These are phyloP conservation scores for Gloeostereum incarnatum DNA, from an alignment of 768 basidiomycete species.

Conservation along the genomic window DNA sequence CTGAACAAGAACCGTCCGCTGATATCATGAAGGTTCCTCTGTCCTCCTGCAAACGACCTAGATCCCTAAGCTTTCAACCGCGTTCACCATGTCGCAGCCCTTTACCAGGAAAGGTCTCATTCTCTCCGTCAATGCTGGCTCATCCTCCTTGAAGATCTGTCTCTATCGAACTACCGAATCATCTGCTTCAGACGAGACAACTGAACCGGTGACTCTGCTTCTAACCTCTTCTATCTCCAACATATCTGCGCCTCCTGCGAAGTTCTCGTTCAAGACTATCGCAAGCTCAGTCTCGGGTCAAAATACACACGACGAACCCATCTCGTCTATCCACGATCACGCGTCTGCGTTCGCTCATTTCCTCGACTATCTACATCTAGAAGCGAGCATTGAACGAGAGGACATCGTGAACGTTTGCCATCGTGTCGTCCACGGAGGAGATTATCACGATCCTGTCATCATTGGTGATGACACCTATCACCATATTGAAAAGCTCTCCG, in stretches of 20 bases:
- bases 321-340: slow-evolving; percentile 42
- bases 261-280: slow-evolving; percentile 31
- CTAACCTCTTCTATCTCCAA: slow-evolving; percentile 46
- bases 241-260: slow-evolving; percentile 45
- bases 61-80: too few relatives aligned
- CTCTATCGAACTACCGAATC: slow-evolving; percentile 29
- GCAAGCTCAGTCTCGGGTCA: slow-evolving; percentile 13
- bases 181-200: slow-evolving; percentile 7
- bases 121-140: slow-evolving; percentile 72
- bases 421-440: slow-evolving; percentile 84
- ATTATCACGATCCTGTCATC: slow-evolving; percentile 58
- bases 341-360: slow-evolving; percentile 55
- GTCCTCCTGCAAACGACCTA: too few relatives aligned
- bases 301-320: slow-evolving; percentile 26
- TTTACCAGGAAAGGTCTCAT: too few relatives aligned
- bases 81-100: too few relatives aligned
- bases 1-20: too few relatives aligned
- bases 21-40: too few relatives aligned
- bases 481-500: slow-evolving; percentile 66
- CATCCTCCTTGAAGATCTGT: slow-evolving; percentile 80
- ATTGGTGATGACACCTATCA: slow-evolving; percentile 62
- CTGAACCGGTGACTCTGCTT: slow-evolving; percentile 30
- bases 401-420: slow-evolving; percentile 55
- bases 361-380: slow-evolving; percentile 33
- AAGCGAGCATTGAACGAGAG: slow-evolving; percentile 29